A percentile compares a stretch with the other conserved stretches of the same genome.
phyloP scores from a whole-genome alignment of 192 early-diverging fungal genomes.

The Diversispora eburnea region DNA sequence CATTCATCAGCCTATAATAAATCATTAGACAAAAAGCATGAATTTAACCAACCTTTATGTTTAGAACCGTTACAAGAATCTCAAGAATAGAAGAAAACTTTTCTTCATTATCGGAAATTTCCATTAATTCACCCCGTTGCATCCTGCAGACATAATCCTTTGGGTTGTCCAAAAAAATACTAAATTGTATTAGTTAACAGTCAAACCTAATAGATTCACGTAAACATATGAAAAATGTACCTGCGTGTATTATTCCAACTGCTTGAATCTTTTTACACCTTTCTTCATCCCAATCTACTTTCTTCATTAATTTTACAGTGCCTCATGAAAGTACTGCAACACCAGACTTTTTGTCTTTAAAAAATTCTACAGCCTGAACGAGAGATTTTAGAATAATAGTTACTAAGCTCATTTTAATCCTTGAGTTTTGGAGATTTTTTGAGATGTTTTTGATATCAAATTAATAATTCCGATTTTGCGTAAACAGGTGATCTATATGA shows the following conservation, averaged over 20 bases:
- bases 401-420: no score
- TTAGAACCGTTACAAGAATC: background rate
- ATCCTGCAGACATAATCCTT: conserved; percentile 7
- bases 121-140: background rate
- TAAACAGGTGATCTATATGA: no score
- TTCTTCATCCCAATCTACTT: background rate
- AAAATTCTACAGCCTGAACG: no score
- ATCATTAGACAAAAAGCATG: background rate
- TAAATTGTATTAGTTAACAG: background rate
- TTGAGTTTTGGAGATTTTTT: no score
- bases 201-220: background rate
- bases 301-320: background rate
- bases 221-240: background rate
- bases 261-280: background rate
- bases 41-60: conserved; percentile 14
- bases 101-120: conserved; percentile 1
- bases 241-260: background rate
- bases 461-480: no score
- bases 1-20: conserved; percentile 10
- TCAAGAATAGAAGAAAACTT: background rate
- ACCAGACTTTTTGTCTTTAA: no score
- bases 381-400: no score
- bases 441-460: no score
- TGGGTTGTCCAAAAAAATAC: conserved; percentile 1
- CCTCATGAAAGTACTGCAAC: no score